Percentiles rank a stretch among this genome's conserved stretches.
Conservation (phyloP, 2,329 filamentous ascomycete species). For the Pseudogymnoascus pannorum region DNA sequence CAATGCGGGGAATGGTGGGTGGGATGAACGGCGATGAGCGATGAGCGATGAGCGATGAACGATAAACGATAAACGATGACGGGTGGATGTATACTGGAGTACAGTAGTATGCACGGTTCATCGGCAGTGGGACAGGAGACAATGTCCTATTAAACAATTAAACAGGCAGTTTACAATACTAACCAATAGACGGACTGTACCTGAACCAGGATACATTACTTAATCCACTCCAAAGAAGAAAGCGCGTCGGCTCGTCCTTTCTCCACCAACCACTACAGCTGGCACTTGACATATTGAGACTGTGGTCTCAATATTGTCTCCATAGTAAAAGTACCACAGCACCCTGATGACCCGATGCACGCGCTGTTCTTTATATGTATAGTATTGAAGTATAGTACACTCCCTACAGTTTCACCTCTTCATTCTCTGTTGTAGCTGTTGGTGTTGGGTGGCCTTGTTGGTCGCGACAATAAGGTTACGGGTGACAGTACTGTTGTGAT, state of each 20-base stretch:
- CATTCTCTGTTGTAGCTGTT: neutral
- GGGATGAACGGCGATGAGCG: neutral
- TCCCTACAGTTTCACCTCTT: neutral
- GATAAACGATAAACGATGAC: neutral
- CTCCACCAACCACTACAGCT: neutral
- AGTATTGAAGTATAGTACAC: neutral
- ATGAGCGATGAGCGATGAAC: conserved; percentile 9
- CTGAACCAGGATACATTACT: neutral
- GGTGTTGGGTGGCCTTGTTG: neutral
- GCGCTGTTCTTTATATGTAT: neutral
- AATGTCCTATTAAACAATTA: too few species aligned
- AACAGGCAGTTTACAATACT: too few species aligned
- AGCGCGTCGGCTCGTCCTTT: neutral
- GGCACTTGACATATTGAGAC: conserved; percentile 4
- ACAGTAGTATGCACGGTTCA: neutral
- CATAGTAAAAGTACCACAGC: neutral
- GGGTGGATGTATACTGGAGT: neutral
- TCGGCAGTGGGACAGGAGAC: neutral
- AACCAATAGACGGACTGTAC: neutral
- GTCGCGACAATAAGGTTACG: neutral
- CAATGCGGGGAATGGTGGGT: neutral
- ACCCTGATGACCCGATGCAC: neutral
- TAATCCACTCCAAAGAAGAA: neutral
- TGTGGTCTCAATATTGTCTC: neutral
- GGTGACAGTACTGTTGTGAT: neutral